Conservation (phyloP, 225 moss, liverwort and hornwort genomes). For the Physcomitrellopsis africana region DNA sequence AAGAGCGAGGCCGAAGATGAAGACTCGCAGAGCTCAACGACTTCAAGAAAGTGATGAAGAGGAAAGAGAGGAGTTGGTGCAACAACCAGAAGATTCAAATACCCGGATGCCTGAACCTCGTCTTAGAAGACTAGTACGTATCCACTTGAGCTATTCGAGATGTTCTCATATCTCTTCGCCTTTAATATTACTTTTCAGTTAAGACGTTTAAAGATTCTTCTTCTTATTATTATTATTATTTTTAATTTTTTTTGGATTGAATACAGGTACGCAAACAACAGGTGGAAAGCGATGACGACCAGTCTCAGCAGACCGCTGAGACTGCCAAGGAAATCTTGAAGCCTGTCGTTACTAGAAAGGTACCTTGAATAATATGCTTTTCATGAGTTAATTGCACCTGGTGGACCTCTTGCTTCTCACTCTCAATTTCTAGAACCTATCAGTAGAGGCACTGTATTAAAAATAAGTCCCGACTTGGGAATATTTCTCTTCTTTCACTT, state of each 20-base stretch:
- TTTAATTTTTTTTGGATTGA: neutral
- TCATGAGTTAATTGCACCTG: no score
- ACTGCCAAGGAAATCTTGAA: slow-evolving; percentile 29
- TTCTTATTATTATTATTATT: neutral
- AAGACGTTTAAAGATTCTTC: slow-evolving; percentile 2
- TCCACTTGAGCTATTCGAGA: slow-evolving; percentile 27
- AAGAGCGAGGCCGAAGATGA: no score
- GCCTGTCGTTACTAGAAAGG: slow-evolving; percentile 39
- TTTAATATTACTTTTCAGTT: neutral
- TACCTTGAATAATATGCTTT: slow-evolving; percentile 29
- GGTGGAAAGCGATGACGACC: slow-evolving; percentile 50
- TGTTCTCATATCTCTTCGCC: slow-evolving; percentile 20
- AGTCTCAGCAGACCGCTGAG: slow-evolving; percentile 43
- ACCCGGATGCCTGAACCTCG: slow-evolving; percentile 28
- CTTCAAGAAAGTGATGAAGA: slow-evolving; percentile 40
- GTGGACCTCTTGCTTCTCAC: slow-evolving; percentile 5
- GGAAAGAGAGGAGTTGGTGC: slow-evolving; percentile 33
- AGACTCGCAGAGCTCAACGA: neutral
- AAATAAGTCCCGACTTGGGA: neutral
- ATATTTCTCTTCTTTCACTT: neutral
- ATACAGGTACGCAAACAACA: slow-evolving; percentile 39
- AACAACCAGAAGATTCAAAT: slow-evolving; percentile 17
- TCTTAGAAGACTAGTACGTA: slow-evolving; percentile 41
- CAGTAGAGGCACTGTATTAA: neutral
- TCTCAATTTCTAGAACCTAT: neutral